Evolutionary conservation across 331 rosid species (phyloP), one percentile per base, ranked within the genome.

Genomic region (Phaseolus coccineus): DNA sequence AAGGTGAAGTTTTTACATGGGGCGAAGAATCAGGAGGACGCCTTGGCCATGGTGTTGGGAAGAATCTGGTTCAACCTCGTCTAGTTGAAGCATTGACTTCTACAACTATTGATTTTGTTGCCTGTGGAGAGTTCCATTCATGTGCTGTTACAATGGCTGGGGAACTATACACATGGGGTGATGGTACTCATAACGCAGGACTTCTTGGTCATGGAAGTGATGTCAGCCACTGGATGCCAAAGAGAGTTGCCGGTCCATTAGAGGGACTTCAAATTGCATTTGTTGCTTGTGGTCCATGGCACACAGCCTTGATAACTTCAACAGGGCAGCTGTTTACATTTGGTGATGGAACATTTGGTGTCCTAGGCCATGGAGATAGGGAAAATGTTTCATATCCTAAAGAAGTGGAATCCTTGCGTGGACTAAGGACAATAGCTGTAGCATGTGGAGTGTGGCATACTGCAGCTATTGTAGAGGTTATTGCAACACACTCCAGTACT

Each of bases 371-470:
- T 64, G 99, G 99, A 71, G 89, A 91, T 78, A 83, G 94, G 87
- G 92, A 87, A 87, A 93, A 83, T 84, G 69, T 90, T 80, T 77
- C 90, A 19, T 88, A 85, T 80, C 99, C 99, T 40, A 89, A 87
- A 85, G 99, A 95, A 89, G 92, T 95, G 19, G 99, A 93, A 56
- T 95, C 99, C 46, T 85, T 95, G 27, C 85, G 90, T 39, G 99
- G 98, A 48, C 79, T 95, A 87, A 91, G 92, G 87, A 93, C 98
- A 12, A 85, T 91, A 82, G 90, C 99, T 65, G 94, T 91, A 84
- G 97, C 99, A 80, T 95, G 99, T 88, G 99, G 99, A 80, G 99
- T 95, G 77, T 95, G 99, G 98, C 99, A 95, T 79, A 95, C 99
- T 80, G 98, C 99, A 80, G 99, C 98, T 63, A 92, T 91, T 46